Evolutionary conservation across 176 grass and related monocot genomes (phyloP).

Genomic region (Calamus simplicifolius): DNA sequence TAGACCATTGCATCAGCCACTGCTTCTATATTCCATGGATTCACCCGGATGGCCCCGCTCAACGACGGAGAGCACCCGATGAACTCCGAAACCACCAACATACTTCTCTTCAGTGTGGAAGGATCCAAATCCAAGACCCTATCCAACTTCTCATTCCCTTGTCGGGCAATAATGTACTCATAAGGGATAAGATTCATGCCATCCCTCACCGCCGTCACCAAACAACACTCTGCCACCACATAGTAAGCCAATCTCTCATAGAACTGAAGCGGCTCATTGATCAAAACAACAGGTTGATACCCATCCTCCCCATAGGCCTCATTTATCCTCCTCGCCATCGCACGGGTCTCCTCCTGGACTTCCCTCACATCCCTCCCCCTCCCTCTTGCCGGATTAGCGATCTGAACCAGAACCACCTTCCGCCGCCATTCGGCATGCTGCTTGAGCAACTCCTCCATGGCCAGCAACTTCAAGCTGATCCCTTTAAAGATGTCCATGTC

Average conservation of each 20-base stretch:
- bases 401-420: conserved; percentile 81
- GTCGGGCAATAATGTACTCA: conserved; percentile 71
- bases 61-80: conserved; percentile 85
- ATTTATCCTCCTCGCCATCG: conserved; percentile 65
- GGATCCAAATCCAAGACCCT: conserved; percentile 30
- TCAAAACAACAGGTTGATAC: conserved; percentile 68
- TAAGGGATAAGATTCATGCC: conserved; percentile 97
- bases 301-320: conserved; percentile 42
- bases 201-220: conserved; percentile 86
- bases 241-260: conserved; percentile 83
- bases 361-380: conserved; percentile 69
- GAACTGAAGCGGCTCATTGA: conserved; percentile 72
- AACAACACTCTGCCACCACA: conserved; percentile 66
- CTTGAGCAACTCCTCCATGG: conserved; percentile 78
- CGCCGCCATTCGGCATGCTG: conserved; percentile 74
- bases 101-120: conserved; percentile 59
- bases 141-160: conserved; percentile 58
- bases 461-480: conserved; percentile 82
- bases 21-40: conserved; percentile 91
- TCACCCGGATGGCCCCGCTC: conserved; percentile 73
- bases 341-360: conserved; percentile 58
- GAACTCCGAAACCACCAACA: conserved; percentile 90
- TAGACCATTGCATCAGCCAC: conserved; percentile 80
- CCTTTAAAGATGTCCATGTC: conserved; percentile 99
- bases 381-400: conserved; percentile 74